phyloP scores from a whole-genome alignment of 352 stramenopile species.

The Phytophthora pisi region DNA sequence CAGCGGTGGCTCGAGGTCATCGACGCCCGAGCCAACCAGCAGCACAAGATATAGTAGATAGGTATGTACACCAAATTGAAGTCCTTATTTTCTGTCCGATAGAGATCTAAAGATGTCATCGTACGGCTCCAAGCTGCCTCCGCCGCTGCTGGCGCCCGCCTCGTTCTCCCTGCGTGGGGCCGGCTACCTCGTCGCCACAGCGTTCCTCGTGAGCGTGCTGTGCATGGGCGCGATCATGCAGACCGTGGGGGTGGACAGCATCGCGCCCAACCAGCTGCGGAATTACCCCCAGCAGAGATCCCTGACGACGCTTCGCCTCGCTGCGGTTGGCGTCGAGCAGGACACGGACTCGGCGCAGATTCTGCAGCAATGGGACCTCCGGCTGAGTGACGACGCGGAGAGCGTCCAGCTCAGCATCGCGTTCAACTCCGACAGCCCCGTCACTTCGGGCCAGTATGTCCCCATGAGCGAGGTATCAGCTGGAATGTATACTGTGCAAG shows the following conservation, averaged over 20 bases:
- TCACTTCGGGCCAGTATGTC: constrained; percentile 35
- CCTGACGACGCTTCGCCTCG: constrained; percentile 21
- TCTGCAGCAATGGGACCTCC: constrained; percentile 19
- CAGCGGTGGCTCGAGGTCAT: constrained; percentile 71
- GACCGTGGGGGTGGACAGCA: constrained; percentile 28
- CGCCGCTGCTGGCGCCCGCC: constrained; percentile 24
- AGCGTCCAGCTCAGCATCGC: constrained; percentile 30
- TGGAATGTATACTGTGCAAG: neutral
- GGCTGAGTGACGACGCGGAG: constrained; percentile 15
- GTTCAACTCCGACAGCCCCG: constrained; percentile 27
- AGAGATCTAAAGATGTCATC: constrained; percentile 13
- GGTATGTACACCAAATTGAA: neutral
- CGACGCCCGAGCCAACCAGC: constrained; percentile 26
- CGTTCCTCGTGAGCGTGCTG: constrained; percentile 42
- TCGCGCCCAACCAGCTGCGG: constrained; percentile 12
- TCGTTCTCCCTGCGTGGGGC: constrained; percentile 36
- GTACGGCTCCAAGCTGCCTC: constrained; percentile 27
- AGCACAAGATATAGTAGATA: neutral
- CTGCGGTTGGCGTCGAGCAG: neutral
- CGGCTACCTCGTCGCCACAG: constrained; percentile 29
- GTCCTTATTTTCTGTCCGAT: constrained; percentile 12
- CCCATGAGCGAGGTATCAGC: constrained; percentile 41
- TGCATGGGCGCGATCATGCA: constrained; percentile 46
- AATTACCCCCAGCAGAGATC: constrained; percentile 1
- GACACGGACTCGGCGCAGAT: constrained; percentile 10